Evolutionary conservation across 495 filamentous ascomycete species (phyloP).

Genomic region (Daldinia vernicosa): DNA sequence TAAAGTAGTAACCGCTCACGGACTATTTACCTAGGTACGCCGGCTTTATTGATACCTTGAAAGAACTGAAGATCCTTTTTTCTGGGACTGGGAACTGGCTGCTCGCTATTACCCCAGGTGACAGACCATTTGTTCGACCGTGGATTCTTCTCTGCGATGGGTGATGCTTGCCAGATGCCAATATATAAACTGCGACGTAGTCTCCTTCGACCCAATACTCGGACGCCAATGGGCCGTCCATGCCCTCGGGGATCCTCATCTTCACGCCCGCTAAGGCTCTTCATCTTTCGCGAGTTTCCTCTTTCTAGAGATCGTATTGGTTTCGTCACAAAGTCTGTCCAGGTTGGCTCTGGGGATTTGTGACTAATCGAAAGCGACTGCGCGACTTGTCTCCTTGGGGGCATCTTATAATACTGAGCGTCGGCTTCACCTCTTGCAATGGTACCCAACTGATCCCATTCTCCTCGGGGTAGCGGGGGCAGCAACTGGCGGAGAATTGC

Average conservation of each 20-base stretch:
- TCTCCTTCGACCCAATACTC: slow-evolving; percentile 28
- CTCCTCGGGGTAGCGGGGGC: slow-evolving; percentile 75
- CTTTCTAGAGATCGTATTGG: slow-evolving; percentile 41
- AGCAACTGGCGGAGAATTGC: slow-evolving; percentile 62
- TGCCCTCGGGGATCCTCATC: slow-evolving; percentile 49
- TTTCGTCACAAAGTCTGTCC: slow-evolving; percentile 39
- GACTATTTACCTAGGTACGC: slow-evolving; percentile 13
- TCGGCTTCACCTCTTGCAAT: slow-evolving; percentile 65
- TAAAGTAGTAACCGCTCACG: neutral
- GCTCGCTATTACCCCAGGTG: slow-evolving; percentile 46
- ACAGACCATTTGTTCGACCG: slow-evolving; percentile 40
- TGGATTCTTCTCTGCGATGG: slow-evolving; percentile 44
- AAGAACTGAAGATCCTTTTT: slow-evolving; percentile 44
- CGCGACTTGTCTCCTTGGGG: slow-evolving; percentile 44
- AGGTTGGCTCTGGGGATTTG: neutral
- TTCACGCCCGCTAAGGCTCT: slow-evolving; percentile 49
- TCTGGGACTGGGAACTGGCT: slow-evolving; percentile 24
- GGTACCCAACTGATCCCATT: slow-evolving; percentile 69
- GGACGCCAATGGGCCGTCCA: slow-evolving; percentile 43
- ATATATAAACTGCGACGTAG: slow-evolving; percentile 46
- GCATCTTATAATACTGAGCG: slow-evolving; percentile 45
- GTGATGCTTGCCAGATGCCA: slow-evolving; percentile 48
- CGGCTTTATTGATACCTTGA: slow-evolving; percentile 34
- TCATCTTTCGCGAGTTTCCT: slow-evolving; percentile 38
- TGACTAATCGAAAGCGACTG: neutral